Base-by-base conservation (phyloP, 78 protist genomes). In the Monocercomonoides exilis region DNA sequence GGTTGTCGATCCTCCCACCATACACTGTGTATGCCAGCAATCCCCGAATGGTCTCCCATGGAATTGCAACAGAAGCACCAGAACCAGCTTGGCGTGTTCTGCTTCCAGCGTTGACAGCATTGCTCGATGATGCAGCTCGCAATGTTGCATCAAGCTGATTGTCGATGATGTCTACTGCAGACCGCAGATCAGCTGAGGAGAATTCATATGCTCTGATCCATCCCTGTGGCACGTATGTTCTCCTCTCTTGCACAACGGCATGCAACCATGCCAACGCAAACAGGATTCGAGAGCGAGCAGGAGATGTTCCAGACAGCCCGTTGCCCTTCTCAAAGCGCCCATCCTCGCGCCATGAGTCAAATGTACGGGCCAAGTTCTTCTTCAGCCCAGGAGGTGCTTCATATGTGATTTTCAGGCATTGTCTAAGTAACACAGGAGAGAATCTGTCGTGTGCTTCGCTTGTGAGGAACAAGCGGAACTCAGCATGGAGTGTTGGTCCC, bases 311-410 rank as follows among this genome's bases (percentile, higher is more conserved):
- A 11, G 70, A 54, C 11, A 29, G 38, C 70, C 70, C 70, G 11
- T 11, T 54, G 11, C 70, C 70, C 70, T 21, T 11, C 21, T 54
- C 70, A 54, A 54, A 54, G 38, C 70, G 11, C 11, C 70, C 70
- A 21, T 87, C 92, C n/a, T 35, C 38, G 36, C 21, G 41, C 89
- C 91, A 88, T 81, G 77, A 0, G 33, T 81, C 91, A 85, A 84
- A 93, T 21, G 94, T 89, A 33, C 94, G 90, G 84, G 2, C 77
- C 84, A 94, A 42, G 87, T 92, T 92, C 81, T 80, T 38, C 88
- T 90, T 90, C 45, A 94, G 0, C 3, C 96, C 96, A 0, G 96
- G 95, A n/a, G 97, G 97, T 0, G 97, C 92, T 80, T 95, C 97
- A 43, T 79, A 93, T 35, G 95, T 87, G 41, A 93, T 43, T 89